A percentile compares a stretch with the other conserved stretches of the same genome.
phyloP scores from a whole-genome alignment of 2,329 filamentous ascomycete species.

The Fusarium longipes region DNA sequence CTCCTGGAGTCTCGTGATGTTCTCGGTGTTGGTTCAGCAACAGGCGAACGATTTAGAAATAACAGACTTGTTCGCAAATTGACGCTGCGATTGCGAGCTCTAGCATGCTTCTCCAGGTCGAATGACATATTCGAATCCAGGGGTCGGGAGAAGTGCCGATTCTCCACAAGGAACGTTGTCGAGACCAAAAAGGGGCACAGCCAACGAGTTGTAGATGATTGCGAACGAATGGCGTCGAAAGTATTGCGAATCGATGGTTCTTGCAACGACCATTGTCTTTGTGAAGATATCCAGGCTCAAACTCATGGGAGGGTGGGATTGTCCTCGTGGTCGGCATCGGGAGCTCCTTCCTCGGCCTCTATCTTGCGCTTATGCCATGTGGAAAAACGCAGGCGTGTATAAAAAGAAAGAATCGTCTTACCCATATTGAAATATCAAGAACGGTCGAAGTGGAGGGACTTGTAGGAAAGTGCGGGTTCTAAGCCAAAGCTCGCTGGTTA shows the following conservation, averaged over 20 bases:
- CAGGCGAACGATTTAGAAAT: constrained; percentile 26
- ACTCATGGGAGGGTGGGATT: constrained; percentile 15
- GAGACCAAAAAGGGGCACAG: constrained; percentile 52
- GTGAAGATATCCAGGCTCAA: constrained; percentile 2
- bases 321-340: constrained; percentile 39
- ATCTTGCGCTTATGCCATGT: constrained; percentile 37
- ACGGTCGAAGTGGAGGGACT: constrained; percentile 49
- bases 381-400: constrained; percentile 33
- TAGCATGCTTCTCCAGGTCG: constrained; percentile 58
- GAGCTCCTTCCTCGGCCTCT: constrained; percentile 44
- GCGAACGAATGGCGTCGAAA: constrained; percentile 51
- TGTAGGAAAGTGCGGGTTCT: constrained; percentile 49
- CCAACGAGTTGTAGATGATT: constrained; percentile 61
- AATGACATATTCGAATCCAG: constrained; percentile 53
- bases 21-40: constrained; percentile 25
- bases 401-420: constrained; percentile 54
- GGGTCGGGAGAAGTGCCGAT: constrained; percentile 39
- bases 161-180: constrained; percentile 43
- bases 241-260: constrained; percentile 48
- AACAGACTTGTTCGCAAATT: constrained; percentile 56
- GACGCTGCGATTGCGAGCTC: constrained; percentile 60
- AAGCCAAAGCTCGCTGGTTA: constrained; percentile 32
- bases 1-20: constrained; percentile 46
- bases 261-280: constrained; percentile 30
- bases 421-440: constrained; percentile 57